Base-by-base conservation (phyloP, 2,329 filamentous ascomycete species). In the Fusarium sp. region DNA sequence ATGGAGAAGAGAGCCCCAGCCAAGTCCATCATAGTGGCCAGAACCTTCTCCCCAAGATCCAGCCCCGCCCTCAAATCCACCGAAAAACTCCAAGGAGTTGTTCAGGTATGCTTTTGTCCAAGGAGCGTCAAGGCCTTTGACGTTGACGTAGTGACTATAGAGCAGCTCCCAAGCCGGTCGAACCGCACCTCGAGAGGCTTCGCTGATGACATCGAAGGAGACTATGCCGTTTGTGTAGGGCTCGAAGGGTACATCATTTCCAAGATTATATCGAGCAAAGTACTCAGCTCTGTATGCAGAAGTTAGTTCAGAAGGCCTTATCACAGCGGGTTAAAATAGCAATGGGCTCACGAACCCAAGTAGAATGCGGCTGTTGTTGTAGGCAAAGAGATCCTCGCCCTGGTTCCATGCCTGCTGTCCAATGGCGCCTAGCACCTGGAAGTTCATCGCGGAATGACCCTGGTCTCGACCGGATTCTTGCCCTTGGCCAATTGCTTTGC, bases 381-480 rank as follows among this genome's bases (percentile, higher is more conserved):
- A 75, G 5, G 63, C 44, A 64, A 74, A 74, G 3, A 74, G 24
- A 6, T 72, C 72, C 6, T 66, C 67, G 3, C 51, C 72, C 17
- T 74, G 72, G 2, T 72, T 74, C 51, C 60, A 74, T 7, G 51
- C 71, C 45, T 74, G 72, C n/a, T 74, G 67, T 6, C 48, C 61
- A 18, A 74, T 50, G 2, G 20, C 54, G 4, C 63, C 70, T 0
- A 74, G n/a, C 5, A 75, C 42, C 2, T 68, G 56, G 5, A 58
- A 66, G 26, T 69, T 64, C 28, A 75, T 45, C 1, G 55, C 45
- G 0, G 73, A 65, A 45, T 75, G 73, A 0, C 72, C 73, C 20
- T 74, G 73, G 11, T 75, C 73, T 0, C 72, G 68, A 1, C 73
- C 71, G 11, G 72, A 67, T n/a, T 75, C 73, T 26, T 75, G 73